phyloP scores from a whole-genome alignment of 2,329 filamentous ascomycete genomes.

The Trichoderma atrobrunneum region DNA sequence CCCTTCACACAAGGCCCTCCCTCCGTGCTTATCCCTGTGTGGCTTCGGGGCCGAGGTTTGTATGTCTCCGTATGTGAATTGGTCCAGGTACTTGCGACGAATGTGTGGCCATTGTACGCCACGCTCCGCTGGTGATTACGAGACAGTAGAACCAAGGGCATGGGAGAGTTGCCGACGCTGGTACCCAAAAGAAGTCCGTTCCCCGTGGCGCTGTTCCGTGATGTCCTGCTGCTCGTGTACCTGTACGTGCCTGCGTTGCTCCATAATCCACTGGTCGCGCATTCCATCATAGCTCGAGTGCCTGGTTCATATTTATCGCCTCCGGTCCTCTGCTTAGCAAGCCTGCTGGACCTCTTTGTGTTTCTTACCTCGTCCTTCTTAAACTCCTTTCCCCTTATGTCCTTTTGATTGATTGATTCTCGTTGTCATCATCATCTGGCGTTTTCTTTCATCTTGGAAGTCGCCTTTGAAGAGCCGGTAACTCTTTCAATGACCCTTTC shows the following conservation, averaged over 20 bases:
- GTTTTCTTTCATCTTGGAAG: background rate
- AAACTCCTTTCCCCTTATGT: background rate
- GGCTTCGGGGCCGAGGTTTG: constrained; percentile 4
- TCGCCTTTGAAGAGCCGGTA: background rate
- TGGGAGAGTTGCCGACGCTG: background rate
- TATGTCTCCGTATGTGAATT: background rate
- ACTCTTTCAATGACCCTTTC: background rate
- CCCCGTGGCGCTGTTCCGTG: background rate
- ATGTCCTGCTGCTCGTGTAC: background rate
- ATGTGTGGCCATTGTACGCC: background rate
- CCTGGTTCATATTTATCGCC: background rate
- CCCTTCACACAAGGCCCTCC: background rate
- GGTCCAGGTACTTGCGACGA: background rate
- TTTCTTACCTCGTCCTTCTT: background rate
- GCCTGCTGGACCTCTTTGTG: background rate
- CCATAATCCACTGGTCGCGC: background rate
- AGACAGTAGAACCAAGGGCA: background rate
- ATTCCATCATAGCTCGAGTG: background rate
- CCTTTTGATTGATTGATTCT: background rate
- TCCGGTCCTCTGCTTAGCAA: background rate
- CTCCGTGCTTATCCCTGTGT: background rate
- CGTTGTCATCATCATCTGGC: background rate
- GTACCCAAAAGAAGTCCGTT: background rate
- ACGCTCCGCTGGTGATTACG: background rate
- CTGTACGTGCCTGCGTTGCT: constrained; percentile 2